A percentile compares a stretch with the other conserved stretches of the same genome.
Conservation (phyloP, 2,329 filamentous ascomycete genomes). For the Magnaporthiopsis incrustans region DNA sequence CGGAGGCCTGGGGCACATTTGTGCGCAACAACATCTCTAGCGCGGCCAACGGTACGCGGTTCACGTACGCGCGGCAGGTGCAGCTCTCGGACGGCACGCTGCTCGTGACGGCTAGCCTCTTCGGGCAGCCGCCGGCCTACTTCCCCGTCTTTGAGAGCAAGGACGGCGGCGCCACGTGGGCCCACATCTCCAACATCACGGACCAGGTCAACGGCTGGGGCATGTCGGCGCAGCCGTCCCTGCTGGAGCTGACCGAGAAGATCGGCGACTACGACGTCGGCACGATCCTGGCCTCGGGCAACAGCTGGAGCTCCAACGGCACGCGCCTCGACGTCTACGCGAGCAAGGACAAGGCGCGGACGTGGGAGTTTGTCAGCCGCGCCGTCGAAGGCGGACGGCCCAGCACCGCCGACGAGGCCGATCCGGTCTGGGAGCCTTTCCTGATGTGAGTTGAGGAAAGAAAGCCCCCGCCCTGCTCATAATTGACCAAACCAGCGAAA, state of each 20-base stretch:
- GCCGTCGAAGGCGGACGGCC: constrained; percentile 58
- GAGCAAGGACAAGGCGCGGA: constrained; percentile 48
- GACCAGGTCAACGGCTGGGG: constrained; percentile 59
- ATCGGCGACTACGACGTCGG: constrained; percentile 53
- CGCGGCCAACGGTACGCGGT: constrained; percentile 21
- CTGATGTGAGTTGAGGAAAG: constrained; percentile 28
- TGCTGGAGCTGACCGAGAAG: constrained; percentile 53
- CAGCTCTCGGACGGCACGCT: constrained; percentile 38
- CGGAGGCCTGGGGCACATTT: constrained; percentile 4
- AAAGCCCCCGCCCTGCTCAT: too few relatives aligned
- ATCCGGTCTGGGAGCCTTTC: constrained; percentile 68
- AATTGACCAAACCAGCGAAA: not conserved
- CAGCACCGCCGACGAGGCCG: constrained; percentile 53
- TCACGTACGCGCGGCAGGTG: constrained; percentile 13
- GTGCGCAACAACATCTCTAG: constrained; percentile 28
- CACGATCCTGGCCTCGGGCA: constrained; percentile 55
- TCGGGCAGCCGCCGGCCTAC: constrained; percentile 37
- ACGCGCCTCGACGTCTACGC: constrained; percentile 66
- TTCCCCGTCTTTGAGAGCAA: constrained; percentile 46
- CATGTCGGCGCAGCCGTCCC: constrained; percentile 60
- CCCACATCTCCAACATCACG: constrained; percentile 51
- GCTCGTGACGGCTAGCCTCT: constrained; percentile 34
- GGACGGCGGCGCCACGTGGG: constrained; percentile 54
- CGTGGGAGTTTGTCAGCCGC: constrained; percentile 60
- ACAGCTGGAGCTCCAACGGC: constrained; percentile 51